A percentile compares a stretch with the other conserved stretches of the same genome.
These are phyloP conservation scores for Scheffersomyces coipomensis DNA, from an alignment of 805 yeast genomes.

Conservation along the genomic window DNA sequence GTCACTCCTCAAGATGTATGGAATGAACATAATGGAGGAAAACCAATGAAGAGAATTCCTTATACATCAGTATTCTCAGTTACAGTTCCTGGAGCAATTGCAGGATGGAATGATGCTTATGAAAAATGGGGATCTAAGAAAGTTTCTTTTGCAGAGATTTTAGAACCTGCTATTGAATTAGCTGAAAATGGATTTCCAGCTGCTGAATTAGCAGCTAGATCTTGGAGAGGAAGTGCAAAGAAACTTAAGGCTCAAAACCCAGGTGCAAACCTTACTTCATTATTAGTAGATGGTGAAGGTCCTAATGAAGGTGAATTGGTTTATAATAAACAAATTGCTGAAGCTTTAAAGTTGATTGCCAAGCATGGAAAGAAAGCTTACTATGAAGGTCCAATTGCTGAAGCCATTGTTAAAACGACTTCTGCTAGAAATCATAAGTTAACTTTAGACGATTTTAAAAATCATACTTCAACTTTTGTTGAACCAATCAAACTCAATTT, in stretches of 20 bases:
- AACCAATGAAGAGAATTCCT: constrained; percentile 50
- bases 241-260: constrained; percentile 38
- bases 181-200: constrained; percentile 71
- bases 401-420: constrained; percentile 57
- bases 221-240: constrained; percentile 44
- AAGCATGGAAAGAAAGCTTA: constrained; percentile 61
- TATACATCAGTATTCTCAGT: constrained; percentile 54
- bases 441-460: constrained; percentile 51
- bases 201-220: constrained; percentile 51
- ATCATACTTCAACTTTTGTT: constrained; percentile 60
- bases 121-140: constrained; percentile 73
- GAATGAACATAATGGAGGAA: constrained; percentile 35
- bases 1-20: constrained; percentile 48
- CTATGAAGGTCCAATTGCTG: constrained; percentile 70
- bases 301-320: constrained; percentile 63
- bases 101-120: constrained; percentile 74
- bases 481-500: constrained; percentile 60
- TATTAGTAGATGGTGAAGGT: constrained; percentile 33
- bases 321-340: constrained; percentile 51
- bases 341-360: constrained; percentile 51
- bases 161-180: constrained; percentile 65
- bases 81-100: constrained; percentile 78
- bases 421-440: constrained; percentile 55
- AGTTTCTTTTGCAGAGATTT: constrained; percentile 54
- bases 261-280: constrained; percentile 27